Base-by-base conservation (phyloP, 345 rosid genomes). In the rapeseed (Brassica napus) region DNA sequence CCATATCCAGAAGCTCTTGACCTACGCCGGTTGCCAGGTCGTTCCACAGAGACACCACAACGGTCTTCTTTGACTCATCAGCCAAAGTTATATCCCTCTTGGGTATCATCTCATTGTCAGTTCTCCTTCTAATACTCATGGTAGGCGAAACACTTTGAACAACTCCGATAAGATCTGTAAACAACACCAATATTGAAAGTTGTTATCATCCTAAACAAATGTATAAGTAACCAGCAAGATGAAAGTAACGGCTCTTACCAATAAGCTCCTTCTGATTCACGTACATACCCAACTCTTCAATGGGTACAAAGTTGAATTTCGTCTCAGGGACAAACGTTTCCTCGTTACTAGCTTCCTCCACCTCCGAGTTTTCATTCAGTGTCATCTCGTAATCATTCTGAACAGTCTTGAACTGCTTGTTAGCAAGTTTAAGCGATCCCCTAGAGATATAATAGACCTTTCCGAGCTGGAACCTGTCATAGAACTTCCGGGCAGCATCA, bases 291-390 rank as follows among this genome's bases (percentile, higher is more conserved):
- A 49, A 49, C 57, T 49, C 57, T n/a, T 49, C 57, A 49, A 49
- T 49, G 18, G 57, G 57, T 49, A 49, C 57, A 49, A 49, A 49
- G 57, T 49, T 49, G 57, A 49, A 49, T 49, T 49, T 49, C 1
- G 57, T 49, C 57, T 49, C 57, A n/a, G 57, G 57, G 1, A 49
- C 57, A n/a, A 49, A 49, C 57, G 6, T 49, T 49, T 49, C 57
- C 57, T 49, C 57, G 57, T 49, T n/a, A n/a, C 57, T 49, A 49
- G 57, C 57, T 49, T 49, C 57, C 57, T 49, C 57, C 57, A 49
- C 57, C 57, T 49, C 57, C 1, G 57, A 49, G 57, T 49, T 49
- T 49, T 49, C 57, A 49, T 49, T 49, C 2, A 49, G 57, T 49
- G 57, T 49, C 57, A 49, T 49, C 57, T 49, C 57, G 6, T 49